A percentile compares a stretch with the other conserved stretches of the same genome.
Conservation (phyloP, 2,329 filamentous ascomycete species). For the Penicillium sp. region DNA sequence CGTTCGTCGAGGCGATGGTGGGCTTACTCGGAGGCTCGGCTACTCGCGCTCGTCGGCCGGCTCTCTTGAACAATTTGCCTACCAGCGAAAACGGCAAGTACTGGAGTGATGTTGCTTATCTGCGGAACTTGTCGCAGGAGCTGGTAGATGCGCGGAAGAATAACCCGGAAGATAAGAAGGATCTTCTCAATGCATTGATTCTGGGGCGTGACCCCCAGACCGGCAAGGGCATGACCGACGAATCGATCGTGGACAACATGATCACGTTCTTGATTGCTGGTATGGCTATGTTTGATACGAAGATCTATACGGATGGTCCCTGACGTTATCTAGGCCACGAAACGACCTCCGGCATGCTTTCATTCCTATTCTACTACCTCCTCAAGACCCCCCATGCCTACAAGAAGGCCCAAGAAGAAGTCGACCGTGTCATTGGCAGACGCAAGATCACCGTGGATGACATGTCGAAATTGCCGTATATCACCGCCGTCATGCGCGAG, state of each 20-base stretch:
- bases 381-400: constrained; percentile 64
- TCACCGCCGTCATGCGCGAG: constrained; percentile 66
- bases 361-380: constrained; percentile 66
- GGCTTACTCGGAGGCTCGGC: constrained; percentile 62
- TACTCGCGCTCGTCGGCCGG: constrained; percentile 52
- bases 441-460: constrained; percentile 62
- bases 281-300: constrained; percentile 18
- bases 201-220: constrained; percentile 68
- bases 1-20: constrained; percentile 69
- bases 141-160: constrained; percentile 62
- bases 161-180: constrained; percentile 61
- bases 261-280: constrained; percentile 71
- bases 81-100: constrained; percentile 36
- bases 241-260: constrained; percentile 68
- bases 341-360: constrained; percentile 69
- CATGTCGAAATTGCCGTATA: constrained; percentile 65
- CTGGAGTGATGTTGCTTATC: constrained; percentile 39
- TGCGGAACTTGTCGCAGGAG: constrained; percentile 60
- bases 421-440: constrained; percentile 65
- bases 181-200: constrained; percentile 71
- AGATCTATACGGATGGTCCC: not conserved
- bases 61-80: constrained; percentile 50
- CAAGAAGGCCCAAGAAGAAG: constrained; percentile 65
- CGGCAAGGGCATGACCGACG: constrained; percentile 64
- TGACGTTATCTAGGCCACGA: constrained; percentile 58